phyloP scores from a whole-genome alignment of 371 early-diverging fungal species.

The Mortierella sp. region DNA sequence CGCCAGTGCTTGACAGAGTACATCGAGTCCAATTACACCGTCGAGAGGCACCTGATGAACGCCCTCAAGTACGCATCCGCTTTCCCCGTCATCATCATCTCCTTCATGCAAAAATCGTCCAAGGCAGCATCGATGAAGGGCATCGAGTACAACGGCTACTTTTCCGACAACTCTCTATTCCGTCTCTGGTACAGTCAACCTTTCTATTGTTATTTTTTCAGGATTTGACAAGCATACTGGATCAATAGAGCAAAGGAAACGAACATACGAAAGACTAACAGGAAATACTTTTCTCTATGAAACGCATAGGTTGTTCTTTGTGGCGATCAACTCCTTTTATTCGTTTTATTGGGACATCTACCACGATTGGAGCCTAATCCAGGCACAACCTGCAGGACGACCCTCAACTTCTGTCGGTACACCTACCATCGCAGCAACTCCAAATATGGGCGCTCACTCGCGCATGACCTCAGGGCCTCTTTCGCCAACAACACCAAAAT shows the following conservation, averaged over 20 bases:
- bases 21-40: slow-evolving; percentile 61
- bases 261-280: background rate
- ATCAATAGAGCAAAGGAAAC: background rate
- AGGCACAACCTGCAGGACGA: slow-evolving; percentile 34
- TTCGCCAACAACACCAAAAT: slow-evolving; percentile 31
- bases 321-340: slow-evolving; percentile 89
- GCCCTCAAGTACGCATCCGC: slow-evolving; percentile 89
- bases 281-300: background rate
- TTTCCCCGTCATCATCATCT: slow-evolving; percentile 87
- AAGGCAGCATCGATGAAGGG: slow-evolving; percentile 43
- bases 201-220: slow-evolving; percentile 30
- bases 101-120: slow-evolving; percentile 74
- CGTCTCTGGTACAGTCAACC: slow-evolving; percentile 39
- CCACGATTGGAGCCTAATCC: slow-evolving; percentile 90
- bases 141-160: slow-evolving; percentile 25
- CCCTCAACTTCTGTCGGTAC: slow-evolving; percentile 12
- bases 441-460: slow-evolving; percentile 6
- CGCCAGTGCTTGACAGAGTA: slow-evolving; percentile 88
- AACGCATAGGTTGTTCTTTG: slow-evolving; percentile 76
- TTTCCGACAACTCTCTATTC: slow-evolving; percentile 50
- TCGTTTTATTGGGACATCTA: slow-evolving; percentile 96
- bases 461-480: slow-evolving; percentile 44
- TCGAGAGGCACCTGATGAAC: slow-evolving; percentile 85
- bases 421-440: slow-evolving; percentile 23
- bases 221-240: background rate